These are phyloP conservation scores for Sambucus nigra DNA, from an alignment of 129 eudicot species.

Conservation along the genomic window DNA sequence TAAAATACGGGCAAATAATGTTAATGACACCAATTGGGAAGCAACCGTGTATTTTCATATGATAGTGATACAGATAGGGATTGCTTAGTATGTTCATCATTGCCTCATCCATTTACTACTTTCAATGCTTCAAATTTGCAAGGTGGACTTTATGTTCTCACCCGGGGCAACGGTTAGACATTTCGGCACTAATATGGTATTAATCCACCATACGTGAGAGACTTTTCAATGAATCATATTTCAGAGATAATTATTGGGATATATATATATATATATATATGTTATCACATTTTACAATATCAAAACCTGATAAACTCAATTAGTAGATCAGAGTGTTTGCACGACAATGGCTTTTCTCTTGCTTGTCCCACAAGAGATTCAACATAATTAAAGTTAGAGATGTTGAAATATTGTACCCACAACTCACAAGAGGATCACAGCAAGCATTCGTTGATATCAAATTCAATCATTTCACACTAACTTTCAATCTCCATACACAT, in stretches of 20 bases:
- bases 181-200: too few relatives aligned
- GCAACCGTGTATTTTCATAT: background rate
- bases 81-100: background rate
- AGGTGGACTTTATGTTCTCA: too few relatives aligned
- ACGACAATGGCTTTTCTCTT: constrained; percentile 3
- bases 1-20: background rate
- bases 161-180: too few relatives aligned
- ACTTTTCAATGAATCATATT: too few relatives aligned
- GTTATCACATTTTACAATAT: background rate
- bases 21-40: background rate
- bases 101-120: background rate
- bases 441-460: background rate
- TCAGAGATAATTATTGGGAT: too few relatives aligned
- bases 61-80: background rate
- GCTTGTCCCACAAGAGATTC: constrained; percentile 10
- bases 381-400: background rate
- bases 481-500: constrained; percentile 7
- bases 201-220: too few relatives aligned
- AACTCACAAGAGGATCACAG: constrained; percentile 1
- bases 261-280: too few relatives aligned
- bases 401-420: too few relatives aligned
- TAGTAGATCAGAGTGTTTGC: too few relatives aligned
- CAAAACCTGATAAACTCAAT: too few relatives aligned
- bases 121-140: too few relatives aligned
- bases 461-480: constrained; percentile 17